phyloP scores from a whole-genome alignment of 371 early-diverging fungal species.

The Mortierella sp. region DNA sequence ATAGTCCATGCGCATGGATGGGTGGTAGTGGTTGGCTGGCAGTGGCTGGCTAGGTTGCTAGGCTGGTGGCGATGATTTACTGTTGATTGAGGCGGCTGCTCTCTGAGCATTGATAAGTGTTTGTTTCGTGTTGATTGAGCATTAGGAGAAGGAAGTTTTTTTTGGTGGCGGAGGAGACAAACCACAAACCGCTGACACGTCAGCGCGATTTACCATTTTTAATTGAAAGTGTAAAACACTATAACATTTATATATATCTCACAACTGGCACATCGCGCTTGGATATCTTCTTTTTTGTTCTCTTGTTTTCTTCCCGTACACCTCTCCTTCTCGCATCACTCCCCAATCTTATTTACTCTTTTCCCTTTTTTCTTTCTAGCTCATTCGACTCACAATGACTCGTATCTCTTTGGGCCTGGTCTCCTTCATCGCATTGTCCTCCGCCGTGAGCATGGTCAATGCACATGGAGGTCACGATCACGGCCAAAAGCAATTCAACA shows the following conservation, averaged over 20 bases:
- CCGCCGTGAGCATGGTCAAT: constrained; percentile 48
- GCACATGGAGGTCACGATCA: constrained; percentile 35
- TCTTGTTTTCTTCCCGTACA: constrained; percentile 7
- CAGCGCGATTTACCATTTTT: constrained; percentile 11
- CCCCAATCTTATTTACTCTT: neutral
- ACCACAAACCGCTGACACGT: constrained; percentile 19
- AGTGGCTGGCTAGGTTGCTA: neutral
- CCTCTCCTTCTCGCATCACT: neutral
- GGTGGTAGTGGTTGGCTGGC: neutral
- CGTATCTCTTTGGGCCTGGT: constrained; percentile 50
- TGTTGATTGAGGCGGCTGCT: too few species aligned
- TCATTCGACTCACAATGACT: constrained; percentile 27
- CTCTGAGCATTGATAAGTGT: too few species aligned
- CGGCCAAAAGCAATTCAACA: constrained; percentile 34
- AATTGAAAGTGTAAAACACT: neutral
- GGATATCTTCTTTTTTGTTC: constrained; percentile 5
- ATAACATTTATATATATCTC: too few species aligned
- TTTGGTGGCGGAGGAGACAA: constrained; percentile 15
- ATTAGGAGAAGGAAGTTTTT: neutral
- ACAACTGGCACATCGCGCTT: neutral
- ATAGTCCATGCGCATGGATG: neutral
- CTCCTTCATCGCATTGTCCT: constrained; percentile 53
- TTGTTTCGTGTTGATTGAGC: neutral
- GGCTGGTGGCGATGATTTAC: neutral
- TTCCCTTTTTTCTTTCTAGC: neutral